Evolutionary conservation across 305 asterid species (phyloP), one percentile per base, ranked within the genome.

Genomic region (Solanum hybrid): DNA sequence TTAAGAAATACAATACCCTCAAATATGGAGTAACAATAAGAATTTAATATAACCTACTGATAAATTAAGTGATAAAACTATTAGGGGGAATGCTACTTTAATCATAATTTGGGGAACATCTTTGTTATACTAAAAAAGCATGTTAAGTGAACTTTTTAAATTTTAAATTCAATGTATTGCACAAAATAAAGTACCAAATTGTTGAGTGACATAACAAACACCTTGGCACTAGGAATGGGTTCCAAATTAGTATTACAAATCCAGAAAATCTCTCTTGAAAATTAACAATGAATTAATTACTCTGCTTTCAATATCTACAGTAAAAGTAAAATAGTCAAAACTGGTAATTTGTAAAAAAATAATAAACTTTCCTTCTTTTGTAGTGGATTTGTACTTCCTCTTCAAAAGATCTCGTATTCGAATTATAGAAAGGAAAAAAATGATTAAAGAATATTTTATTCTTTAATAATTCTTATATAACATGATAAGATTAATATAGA

Each of bases 211-310:
- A 83, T 27, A 15, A 31, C 24, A 51, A 51, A 51, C 29, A 51
- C 39, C 76, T 24, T 29, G 20, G 76, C 76, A 31, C 17, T 2
- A 51, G 88, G 31, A 84, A 51, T 84, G 20, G 39, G 88, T 84
- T 84, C 88, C 88, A 84, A 51, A 84, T 51, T 51, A 84, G 6
- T 24, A 84, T 57, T 51, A 84, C 88, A 84, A 9, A 84, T 84
- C 31, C 41, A 84, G 76, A 51, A 84, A 51, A 84, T 84, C 39
- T 31, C 88, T 84, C 41, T 84, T 51, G 12, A 84, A 84, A 84
- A 51, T 3, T 20, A 31, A 31, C 88, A 31, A 20, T 31, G 31
- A 31, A 4, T 84, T 70, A 20, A 65, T 22, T 79, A 4, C 86
- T 37, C 86, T 24, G 33, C 22, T 80, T 80, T 79, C 22, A 79